phyloP scores from a whole-genome alignment of 495 filamentous ascomycete species.

The Ascodesmis nigricans region DNA sequence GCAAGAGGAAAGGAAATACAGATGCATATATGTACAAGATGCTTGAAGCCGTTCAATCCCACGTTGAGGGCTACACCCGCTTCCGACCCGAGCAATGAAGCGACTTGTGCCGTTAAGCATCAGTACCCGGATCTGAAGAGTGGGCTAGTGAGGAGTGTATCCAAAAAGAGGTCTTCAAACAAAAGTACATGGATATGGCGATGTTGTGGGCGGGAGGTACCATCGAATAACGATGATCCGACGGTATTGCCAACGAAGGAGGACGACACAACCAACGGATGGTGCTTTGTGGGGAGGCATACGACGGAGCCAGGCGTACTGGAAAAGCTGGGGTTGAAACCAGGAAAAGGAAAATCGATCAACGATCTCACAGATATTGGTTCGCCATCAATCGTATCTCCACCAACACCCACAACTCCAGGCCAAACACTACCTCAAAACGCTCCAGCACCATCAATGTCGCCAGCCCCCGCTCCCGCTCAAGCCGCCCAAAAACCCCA shows the following conservation, averaged over 20 bases:
- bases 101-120: conserved; percentile 19
- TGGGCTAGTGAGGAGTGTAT: conserved; percentile 15
- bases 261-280: conserved; percentile 18
- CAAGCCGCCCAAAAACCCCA: conserved; percentile 4
- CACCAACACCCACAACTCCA: neutral
- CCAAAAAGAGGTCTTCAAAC: conserved; percentile 16
- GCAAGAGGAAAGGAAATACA: conserved; percentile 9
- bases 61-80: conserved; percentile 18
- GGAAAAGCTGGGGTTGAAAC: conserved; percentile 19
- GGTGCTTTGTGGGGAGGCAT: conserved; percentile 21
- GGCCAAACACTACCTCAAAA: neutral
- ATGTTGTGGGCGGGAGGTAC: conserved; percentile 18
- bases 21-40: conserved; percentile 16
- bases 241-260: conserved; percentile 17
- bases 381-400: conserved; percentile 5
- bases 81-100: conserved; percentile 15
- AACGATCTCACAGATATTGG: conserved; percentile 13
- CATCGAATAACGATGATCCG: conserved; percentile 16
- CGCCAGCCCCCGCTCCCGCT: conserved; percentile 8
- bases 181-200: conserved; percentile 21
- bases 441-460: conserved; percentile 3
- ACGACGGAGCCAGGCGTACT: conserved; percentile 18
- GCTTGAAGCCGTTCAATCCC: conserved; percentile 18
- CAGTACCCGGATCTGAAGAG: conserved; percentile 14
- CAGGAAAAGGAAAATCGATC: conserved; percentile 19